Percentiles rank a stretch among this genome's conserved stretches.
Evolutionary conservation across 1,284 basidiomycete species (phyloP).

Genomic region (Gymnopus androsaceus): DNA sequence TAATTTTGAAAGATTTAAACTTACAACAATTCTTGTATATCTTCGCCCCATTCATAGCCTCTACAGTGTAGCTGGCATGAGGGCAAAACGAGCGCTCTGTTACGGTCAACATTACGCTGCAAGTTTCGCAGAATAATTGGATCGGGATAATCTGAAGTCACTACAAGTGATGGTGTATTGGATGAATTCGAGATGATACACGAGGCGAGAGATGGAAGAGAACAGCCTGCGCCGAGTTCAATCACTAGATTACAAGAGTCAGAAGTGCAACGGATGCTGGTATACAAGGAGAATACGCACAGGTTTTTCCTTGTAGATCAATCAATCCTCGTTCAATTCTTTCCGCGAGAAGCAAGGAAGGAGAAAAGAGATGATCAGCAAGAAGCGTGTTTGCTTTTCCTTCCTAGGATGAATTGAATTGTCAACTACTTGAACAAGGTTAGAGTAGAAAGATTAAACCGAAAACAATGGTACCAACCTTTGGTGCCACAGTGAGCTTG

Average conservation of each 20-base stretch:
- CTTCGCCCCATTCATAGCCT: slow-evolving; percentile 68
- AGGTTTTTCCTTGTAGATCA: slow-evolving; percentile 36
- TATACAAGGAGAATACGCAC: slow-evolving; percentile 29
- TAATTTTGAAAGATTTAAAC: slow-evolving; percentile 20
- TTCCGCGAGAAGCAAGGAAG: slow-evolving; percentile 65
- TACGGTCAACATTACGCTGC: slow-evolving; percentile 51
- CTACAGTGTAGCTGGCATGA: slow-evolving; percentile 44
- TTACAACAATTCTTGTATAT: slow-evolving; percentile 50
- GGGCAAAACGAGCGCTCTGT: slow-evolving; percentile 36
- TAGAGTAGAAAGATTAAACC: not conserved
- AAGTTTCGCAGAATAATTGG: slow-evolving; percentile 59
- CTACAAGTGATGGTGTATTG: slow-evolving; percentile 49
- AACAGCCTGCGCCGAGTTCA: slow-evolving; percentile 69
- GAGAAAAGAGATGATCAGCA: slow-evolving; percentile 73
- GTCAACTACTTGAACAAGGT: slow-evolving; percentile 2
- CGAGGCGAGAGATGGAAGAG: slow-evolving; percentile 62
- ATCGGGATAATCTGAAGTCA: slow-evolving; percentile 71
- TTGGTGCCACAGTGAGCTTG: slow-evolving; percentile 51
- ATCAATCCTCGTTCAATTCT: slow-evolving; percentile 58
- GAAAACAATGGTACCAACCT: slow-evolving; percentile 37
- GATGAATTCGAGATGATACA: slow-evolving; percentile 41
- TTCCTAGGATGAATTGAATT: slow-evolving; percentile 40
- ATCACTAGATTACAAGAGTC: slow-evolving; percentile 44
- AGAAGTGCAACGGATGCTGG: not conserved
- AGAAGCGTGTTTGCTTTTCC: slow-evolving; percentile 69